phyloP scores from a whole-genome alignment of 108 stramenopile species.

The Skeletonema potamos region DNA sequence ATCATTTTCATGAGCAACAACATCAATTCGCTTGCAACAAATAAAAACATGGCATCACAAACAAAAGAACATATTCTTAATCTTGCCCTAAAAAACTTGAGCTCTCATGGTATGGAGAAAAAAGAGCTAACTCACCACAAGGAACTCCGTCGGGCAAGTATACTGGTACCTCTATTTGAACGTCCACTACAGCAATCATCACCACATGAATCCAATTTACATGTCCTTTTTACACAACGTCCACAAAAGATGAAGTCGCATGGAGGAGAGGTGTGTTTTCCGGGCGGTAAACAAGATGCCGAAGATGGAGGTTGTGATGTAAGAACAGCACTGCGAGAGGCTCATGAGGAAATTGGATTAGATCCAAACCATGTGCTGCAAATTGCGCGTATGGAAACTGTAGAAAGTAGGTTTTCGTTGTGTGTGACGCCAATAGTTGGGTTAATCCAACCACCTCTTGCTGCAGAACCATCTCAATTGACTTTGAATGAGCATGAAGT shows the following conservation, averaged over 20 bases:
- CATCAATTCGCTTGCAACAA: not conserved
- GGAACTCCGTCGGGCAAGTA: constrained; percentile 23
- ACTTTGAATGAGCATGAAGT: constrained; percentile 58
- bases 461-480: constrained; percentile 41
- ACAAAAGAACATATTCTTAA: not conserved
- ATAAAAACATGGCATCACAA: not conserved
- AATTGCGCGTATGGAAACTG: constrained; percentile 44
- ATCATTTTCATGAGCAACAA: not conserved
- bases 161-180: constrained; percentile 49
- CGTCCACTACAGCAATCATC: not conserved
- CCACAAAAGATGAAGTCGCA: constrained; percentile 50
- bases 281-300: constrained; percentile 67
- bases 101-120: constrained; percentile 20
- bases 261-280: constrained; percentile 75
- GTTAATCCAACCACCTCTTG: constrained; percentile 9
- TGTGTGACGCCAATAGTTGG: constrained; percentile 75
- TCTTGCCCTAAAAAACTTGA: not conserved
- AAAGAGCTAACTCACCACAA: constrained; percentile 28
- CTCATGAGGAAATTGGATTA: constrained; percentile 74
- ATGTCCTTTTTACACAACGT: constrained; percentile 67
- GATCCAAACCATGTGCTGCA: constrained; percentile 23
- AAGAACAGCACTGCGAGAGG: constrained; percentile 64
- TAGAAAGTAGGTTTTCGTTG: constrained; percentile 51
- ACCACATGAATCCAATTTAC: constrained; percentile 5
- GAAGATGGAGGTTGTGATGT: constrained; percentile 59